Percentiles rank a stretch among this genome's conserved stretches.
These are phyloP conservation scores for Ophiostoma fasciatum DNA, from an alignment of 2,329 filamentous ascomycete species.

Conservation along the genomic window DNA sequence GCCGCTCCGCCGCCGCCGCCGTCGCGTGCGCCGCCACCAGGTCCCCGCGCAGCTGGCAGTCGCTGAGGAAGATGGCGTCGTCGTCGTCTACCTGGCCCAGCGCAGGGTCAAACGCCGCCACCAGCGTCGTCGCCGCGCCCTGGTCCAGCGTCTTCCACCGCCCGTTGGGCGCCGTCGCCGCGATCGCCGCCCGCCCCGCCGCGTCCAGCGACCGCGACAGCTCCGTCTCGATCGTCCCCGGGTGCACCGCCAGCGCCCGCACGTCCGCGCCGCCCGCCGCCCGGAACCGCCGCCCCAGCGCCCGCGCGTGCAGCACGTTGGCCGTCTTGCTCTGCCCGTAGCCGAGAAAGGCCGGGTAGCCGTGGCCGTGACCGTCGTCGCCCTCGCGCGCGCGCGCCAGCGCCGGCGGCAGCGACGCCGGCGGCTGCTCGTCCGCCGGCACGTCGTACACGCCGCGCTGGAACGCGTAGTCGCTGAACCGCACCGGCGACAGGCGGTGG, in stretches of 20 bases:
- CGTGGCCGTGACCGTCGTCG: no score
- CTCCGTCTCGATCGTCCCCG: conserved; percentile 19
- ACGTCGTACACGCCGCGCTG: conserved; percentile 22
- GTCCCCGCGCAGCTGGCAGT: conserved; percentile 22
- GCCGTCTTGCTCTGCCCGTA: conserved; percentile 34
- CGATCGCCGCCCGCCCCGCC: conserved; percentile 14
- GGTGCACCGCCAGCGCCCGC: conserved; percentile 20
- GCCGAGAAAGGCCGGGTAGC: conserved; percentile 21
- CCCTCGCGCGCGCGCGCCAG: conserved; percentile 5
- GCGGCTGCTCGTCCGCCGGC: conserved; percentile 12
- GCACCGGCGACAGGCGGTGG: conserved; percentile 22
- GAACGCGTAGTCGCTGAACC: conserved; percentile 28
- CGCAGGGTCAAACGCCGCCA: conserved; percentile 26
- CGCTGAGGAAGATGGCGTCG: conserved; percentile 27
- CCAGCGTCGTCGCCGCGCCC: conserved; percentile 24
- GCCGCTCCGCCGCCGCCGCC: conserved; percentile 22
- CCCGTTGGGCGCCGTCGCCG: conserved; percentile 14
- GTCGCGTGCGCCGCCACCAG: conserved; percentile 17
- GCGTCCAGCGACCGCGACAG: conserved; percentile 16
- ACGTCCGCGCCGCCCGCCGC: conserved; percentile 11
- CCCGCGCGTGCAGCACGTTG: conserved; percentile 26
- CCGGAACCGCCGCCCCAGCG: conserved; percentile 19
- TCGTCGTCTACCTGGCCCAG: no score
- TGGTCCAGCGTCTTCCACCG: conserved; percentile 23
- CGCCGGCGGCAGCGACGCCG: neutral